These are phyloP conservation scores for Dactylellina leptospora DNA, from an alignment of 2,329 filamentous ascomycete genomes.

Conservation along the genomic window DNA sequence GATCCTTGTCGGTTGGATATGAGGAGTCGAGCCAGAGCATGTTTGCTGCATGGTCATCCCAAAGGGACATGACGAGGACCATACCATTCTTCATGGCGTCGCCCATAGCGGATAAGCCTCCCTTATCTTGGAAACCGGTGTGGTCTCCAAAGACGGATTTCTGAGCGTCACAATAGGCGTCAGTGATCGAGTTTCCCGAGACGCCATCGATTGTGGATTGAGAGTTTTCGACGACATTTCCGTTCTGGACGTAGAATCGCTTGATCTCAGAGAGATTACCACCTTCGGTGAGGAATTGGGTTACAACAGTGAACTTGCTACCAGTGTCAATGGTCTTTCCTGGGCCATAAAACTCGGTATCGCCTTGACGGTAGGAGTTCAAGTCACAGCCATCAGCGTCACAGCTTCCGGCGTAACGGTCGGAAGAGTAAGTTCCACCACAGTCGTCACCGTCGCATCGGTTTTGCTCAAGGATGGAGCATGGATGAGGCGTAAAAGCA, in stretches of 20 bases:
- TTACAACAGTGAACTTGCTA: slow-evolving; percentile 61
- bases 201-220: slow-evolving; percentile 61
- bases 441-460: slow-evolving; percentile 58
- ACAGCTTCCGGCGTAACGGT: slow-evolving; percentile 58
- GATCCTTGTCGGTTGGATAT: slow-evolving; percentile 62
- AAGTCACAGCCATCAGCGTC: slow-evolving; percentile 60
- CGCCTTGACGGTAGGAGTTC: slow-evolving; percentile 59
- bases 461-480: slow-evolving; percentile 59
- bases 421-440: slow-evolving; percentile 57
- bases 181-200: slow-evolving; percentile 59
- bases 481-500: slow-evolving; percentile 60
- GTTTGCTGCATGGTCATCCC: slow-evolving; percentile 68
- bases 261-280: slow-evolving; percentile 59
- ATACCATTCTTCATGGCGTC: slow-evolving; percentile 52
- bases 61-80: slow-evolving; percentile 57
- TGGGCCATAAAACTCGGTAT: slow-evolving; percentile 60
- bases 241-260: slow-evolving; percentile 60
- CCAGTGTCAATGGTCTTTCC: slow-evolving; percentile 61
- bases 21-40: slow-evolving; percentile 71
- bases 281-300: slow-evolving; percentile 60
- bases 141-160: slow-evolving; percentile 46
- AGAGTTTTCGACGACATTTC: slow-evolving; percentile 60
- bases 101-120: slow-evolving; percentile 49
- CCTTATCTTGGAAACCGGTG: slow-evolving; percentile 49
- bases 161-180: slow-evolving; percentile 45